Conservation (phyloP, 2,329 filamentous ascomycete genomes). For the Nigrograna mackinnonii region DNA sequence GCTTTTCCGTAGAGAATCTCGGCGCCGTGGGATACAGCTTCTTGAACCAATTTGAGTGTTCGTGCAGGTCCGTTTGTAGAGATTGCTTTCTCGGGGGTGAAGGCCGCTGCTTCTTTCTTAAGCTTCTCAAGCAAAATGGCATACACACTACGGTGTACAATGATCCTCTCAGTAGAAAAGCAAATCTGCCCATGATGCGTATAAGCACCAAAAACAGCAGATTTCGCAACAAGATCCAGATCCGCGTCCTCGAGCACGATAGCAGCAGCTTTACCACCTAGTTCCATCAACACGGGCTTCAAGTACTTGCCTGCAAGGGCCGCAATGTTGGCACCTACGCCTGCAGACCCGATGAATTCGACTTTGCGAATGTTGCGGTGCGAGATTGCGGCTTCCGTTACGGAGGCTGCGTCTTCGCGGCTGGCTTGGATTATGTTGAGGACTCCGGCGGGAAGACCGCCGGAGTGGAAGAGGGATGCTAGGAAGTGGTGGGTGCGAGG, state of each 20-base stretch:
- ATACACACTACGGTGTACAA: slow-evolving; percentile 57
- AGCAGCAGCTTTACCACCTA: slow-evolving; percentile 79
- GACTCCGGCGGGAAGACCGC: slow-evolving; percentile 74
- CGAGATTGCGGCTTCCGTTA: slow-evolving; percentile 69
- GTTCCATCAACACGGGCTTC: slow-evolving; percentile 67
- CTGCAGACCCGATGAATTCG: slow-evolving; percentile 69
- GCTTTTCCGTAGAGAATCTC: slow-evolving; percentile 50
- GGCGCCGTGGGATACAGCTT: slow-evolving; percentile 60
- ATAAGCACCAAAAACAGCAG: neutral
- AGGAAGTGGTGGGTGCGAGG: too few relatives aligned
- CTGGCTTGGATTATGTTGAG: slow-evolving; percentile 68
- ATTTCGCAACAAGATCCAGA: slow-evolving; percentile 3
- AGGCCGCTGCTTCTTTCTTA: slow-evolving; percentile 36
- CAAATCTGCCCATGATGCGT: slow-evolving; percentile 68
- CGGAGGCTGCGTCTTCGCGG: slow-evolving; percentile 60
- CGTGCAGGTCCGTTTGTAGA: slow-evolving; percentile 2
- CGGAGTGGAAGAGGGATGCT: slow-evolving; percentile 34
- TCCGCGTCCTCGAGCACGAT: slow-evolving; percentile 77
- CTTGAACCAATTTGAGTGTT: slow-evolving; percentile 43
- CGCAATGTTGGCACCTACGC: slow-evolving; percentile 6
- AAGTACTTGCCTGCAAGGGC: slow-evolving; percentile 10
- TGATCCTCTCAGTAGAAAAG: slow-evolving; percentile 76
- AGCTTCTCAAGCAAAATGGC: slow-evolving; percentile 50
- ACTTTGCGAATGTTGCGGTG: slow-evolving; percentile 69
- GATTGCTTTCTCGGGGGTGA: neutral